phyloP scores from a whole-genome alignment of 2,329 filamentous ascomycete species.

The Ophiocordyceps camponoti-leonardi region DNA sequence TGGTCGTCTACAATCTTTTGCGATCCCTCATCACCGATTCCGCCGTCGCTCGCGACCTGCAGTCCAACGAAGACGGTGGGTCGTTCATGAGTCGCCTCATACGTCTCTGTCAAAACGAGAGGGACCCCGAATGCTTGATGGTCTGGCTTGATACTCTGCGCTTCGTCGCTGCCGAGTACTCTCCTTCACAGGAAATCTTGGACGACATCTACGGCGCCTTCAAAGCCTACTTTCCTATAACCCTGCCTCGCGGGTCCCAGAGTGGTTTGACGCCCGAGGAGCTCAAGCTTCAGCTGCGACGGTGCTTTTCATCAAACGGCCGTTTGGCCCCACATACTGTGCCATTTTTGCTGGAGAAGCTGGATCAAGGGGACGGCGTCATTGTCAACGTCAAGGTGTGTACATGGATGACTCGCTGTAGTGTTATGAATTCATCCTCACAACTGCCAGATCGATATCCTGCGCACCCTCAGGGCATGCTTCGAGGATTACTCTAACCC shows the following conservation, averaged over 20 bases:
- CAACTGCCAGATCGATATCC: constrained; percentile 28
- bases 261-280: constrained; percentile 37
- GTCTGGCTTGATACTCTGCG: constrained; percentile 36
- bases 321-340: constrained; percentile 27
- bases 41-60: constrained; percentile 24
- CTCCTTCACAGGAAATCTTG: constrained; percentile 25
- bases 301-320: constrained; percentile 35
- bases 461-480: constrained; percentile 37
- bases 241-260: constrained; percentile 30
- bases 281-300: constrained; percentile 33
- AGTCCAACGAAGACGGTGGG: constrained; percentile 22
- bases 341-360: constrained; percentile 36
- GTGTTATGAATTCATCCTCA: constrained; percentile 3
- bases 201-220: constrained; percentile 35
- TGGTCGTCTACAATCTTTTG: constrained; percentile 33
- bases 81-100: constrained; percentile 32
- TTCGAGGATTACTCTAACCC: constrained; percentile 29
- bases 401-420: background rate
- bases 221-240: constrained; percentile 45
- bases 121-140: constrained; percentile 39
- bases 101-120: constrained; percentile 33
- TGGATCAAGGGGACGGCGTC: constrained; percentile 41
- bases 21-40: constrained; percentile 23
- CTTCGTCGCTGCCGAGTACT: constrained; percentile 26
- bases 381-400: constrained; percentile 38